Conservation (phyloP, 352 stramenopile species). For the Pythium brachiatum region DNA sequence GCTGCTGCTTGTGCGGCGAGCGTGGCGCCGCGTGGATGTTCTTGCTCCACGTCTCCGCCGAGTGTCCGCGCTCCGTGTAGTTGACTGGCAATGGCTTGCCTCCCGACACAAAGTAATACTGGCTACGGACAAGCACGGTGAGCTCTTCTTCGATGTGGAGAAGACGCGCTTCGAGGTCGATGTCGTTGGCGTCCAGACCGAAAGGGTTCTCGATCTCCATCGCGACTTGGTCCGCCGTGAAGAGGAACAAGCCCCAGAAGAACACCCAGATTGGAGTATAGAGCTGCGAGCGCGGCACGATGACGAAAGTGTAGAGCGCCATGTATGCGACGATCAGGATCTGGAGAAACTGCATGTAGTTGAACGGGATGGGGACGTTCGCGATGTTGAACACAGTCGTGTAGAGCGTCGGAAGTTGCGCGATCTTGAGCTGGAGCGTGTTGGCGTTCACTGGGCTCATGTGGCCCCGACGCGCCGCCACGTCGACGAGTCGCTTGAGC, state of each 20-base stretch:
- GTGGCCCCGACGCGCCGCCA: conserved; percentile 56
- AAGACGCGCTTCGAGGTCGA: conserved; percentile 69
- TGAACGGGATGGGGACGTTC: conserved; percentile 84
- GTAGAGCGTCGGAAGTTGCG: conserved; percentile 66
- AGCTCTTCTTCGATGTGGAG: conserved; percentile 82
- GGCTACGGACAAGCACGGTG: conserved; percentile 72
- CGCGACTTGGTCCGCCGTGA: conserved; percentile 77
- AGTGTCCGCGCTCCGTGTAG: conserved; percentile 14
- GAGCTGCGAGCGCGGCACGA: conserved; percentile 64
- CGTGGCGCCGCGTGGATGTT: conserved; percentile 3
- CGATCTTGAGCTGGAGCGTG: conserved; percentile 60
- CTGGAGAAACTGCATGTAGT: conserved; percentile 84
- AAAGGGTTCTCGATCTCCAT: conserved; percentile 87
- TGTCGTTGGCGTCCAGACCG: conserved; percentile 76
- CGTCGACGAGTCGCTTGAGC: conserved; percentile 73
- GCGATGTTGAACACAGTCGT: conserved; percentile 84
- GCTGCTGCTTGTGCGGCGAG: background rate
- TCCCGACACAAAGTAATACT: conserved; percentile 78
- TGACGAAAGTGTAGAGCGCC: conserved; percentile 83
- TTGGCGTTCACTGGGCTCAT: conserved; percentile 56
- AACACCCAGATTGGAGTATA: conserved; percentile 83
- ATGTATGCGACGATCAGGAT: conserved; percentile 71
- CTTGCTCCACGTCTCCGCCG: conserved; percentile 15
- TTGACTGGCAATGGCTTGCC: conserved; percentile 29
- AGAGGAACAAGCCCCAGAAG: conserved; percentile 75